A percentile compares a stretch with the other conserved stretches of the same genome.
phyloP scores from a whole-genome alignment of 2,329 filamentous ascomycete species.

The Exophiala oligosperma region DNA sequence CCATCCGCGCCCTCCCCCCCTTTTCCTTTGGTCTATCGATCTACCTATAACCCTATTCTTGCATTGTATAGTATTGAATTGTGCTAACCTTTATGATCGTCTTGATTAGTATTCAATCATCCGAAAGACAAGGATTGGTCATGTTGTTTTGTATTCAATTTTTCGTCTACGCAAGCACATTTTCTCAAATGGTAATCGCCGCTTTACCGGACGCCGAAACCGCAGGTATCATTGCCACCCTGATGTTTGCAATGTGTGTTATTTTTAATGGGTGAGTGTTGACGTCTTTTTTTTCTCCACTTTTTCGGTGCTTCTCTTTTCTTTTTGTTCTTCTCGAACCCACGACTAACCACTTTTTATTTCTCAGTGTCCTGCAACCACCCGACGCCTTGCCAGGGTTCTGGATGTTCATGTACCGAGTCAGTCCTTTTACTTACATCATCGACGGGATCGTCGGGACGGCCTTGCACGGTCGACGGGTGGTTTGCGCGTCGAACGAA shows the following conservation, averaged over 20 bases:
- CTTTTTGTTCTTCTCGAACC: no score
- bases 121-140: slow-evolving; percentile 34
- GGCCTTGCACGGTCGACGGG: slow-evolving; percentile 49
- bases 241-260: slow-evolving; percentile 65
- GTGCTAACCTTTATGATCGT: not conserved
- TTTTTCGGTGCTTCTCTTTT: no score
- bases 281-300: not conserved
- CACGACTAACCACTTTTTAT: slow-evolving; percentile 42
- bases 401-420: slow-evolving; percentile 79
- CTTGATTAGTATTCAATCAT: slow-evolving; percentile 51
- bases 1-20: no score
- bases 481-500: slow-evolving; percentile 70
- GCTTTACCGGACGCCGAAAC: slow-evolving; percentile 67
- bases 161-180: slow-evolving; percentile 70
- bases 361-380: slow-evolving; percentile 63
- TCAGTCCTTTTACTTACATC: slow-evolving; percentile 75
- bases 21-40: no score
- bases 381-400: slow-evolving; percentile 63
- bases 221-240: slow-evolving; percentile 72
- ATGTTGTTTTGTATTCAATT: slow-evolving; percentile 69
- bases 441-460: slow-evolving; percentile 58
- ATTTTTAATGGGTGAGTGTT: not conserved
- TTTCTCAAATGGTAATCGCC: slow-evolving; percentile 77
- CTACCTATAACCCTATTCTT: no score
- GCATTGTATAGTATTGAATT: no score